Percentiles rank a stretch among this genome's conserved stretches.
Evolutionary conservation across 495 filamentous ascomycete genomes (phyloP).

Genomic region (Penicillium lividum): DNA sequence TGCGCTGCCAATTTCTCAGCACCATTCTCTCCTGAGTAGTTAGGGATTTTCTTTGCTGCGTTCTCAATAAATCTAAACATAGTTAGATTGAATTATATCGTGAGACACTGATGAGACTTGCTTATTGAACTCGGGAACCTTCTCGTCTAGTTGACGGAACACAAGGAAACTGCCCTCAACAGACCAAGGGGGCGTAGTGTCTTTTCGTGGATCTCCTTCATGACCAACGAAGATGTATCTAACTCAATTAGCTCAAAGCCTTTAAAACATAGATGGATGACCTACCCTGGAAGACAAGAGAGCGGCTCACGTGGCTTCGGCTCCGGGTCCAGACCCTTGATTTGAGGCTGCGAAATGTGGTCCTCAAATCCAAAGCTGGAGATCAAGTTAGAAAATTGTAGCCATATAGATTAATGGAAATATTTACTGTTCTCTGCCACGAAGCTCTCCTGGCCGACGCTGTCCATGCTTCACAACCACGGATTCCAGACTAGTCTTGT

Average conservation of each 20-base stretch:
- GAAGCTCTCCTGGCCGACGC: conserved; percentile 1
- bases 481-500: conserved; percentile 10
- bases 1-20: conserved; percentile 33
- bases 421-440: conserved; percentile 22
- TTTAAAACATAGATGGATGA: neutral
- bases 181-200: conserved; percentile 29
- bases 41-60: conserved; percentile 2
- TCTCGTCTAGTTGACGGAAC: conserved; percentile 37
- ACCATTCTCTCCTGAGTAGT: conserved; percentile 11
- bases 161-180: conserved; percentile 41
- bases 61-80: conserved; percentile 16
- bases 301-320: conserved; percentile 17
- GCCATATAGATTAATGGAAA: neutral
- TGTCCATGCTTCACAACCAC: conserved; percentile 12
- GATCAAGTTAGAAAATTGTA: neutral
- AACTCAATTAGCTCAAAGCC: neutral
- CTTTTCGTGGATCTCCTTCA: conserved; percentile 14
- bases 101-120: conserved; percentile 5
- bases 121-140: conserved; percentile 34
- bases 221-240: conserved; percentile 19
- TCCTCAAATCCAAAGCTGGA: conserved; percentile 36
- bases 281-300: conserved; percentile 26
- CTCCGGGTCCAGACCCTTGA: conserved; percentile 28
- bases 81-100: neutral
- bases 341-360: conserved; percentile 31